phyloP scores from a whole-genome alignment of 306 rosid genomes.

The Fragaria iinumae region DNA sequence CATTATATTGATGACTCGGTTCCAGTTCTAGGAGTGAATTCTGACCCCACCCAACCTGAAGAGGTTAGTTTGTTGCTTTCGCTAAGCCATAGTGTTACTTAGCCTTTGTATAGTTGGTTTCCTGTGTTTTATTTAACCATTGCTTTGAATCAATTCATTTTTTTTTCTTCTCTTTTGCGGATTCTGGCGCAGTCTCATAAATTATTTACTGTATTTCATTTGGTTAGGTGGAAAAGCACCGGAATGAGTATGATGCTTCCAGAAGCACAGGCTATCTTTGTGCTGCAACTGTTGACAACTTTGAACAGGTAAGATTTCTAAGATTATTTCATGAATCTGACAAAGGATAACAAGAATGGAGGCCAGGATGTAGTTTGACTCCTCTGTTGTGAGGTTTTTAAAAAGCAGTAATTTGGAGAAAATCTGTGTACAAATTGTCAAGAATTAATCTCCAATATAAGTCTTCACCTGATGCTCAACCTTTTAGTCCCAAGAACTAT shows the following conservation, averaged over 20 bases:
- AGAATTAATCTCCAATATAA: constrained; percentile 9
- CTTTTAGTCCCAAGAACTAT: background rate
- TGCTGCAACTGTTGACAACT: constrained; percentile 67
- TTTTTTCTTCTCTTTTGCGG: background rate
- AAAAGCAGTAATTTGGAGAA: background rate
- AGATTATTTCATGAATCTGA: constrained; percentile 8
- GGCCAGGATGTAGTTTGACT: background rate
- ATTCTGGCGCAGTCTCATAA: background rate
- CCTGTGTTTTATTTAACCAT: constrained; percentile 5
- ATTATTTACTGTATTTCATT: constrained; percentile 22
- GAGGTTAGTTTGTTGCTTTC: constrained; percentile 52
- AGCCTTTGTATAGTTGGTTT: constrained; percentile 21
- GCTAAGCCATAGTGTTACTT: constrained; percentile 8
- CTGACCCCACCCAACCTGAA: constrained; percentile 73
- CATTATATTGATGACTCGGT: constrained; percentile 71
- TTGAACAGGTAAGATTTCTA: constrained; percentile 56
- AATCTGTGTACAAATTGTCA: background rate
- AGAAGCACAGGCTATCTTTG: constrained; percentile 93
- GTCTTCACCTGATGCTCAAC: background rate
- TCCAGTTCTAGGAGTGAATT: constrained; percentile 93
- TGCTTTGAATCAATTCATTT: background rate
- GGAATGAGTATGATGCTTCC: constrained; percentile 66
- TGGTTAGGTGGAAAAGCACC: constrained; percentile 58
- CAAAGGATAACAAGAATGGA: background rate
- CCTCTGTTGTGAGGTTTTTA: background rate